A percentile compares a stretch with the other conserved stretches of the same genome.
Evolutionary conservation across 306 rosid species (phyloP).

Genomic region (Echinosophora koreensis): DNA sequence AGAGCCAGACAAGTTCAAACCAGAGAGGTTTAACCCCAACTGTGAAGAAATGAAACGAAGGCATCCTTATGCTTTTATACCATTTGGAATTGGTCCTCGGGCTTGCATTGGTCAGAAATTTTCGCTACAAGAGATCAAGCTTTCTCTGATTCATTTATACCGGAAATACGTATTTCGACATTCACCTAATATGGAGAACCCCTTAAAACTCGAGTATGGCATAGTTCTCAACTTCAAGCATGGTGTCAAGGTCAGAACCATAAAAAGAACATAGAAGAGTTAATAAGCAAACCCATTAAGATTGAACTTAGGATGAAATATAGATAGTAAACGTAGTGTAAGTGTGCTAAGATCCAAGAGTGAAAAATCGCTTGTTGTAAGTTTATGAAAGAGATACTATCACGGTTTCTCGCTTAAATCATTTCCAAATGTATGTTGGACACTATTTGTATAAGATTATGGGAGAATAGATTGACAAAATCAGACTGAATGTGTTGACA

Average conservation of each 20-base stretch:
- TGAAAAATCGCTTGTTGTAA: neutral
- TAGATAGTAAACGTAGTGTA: neutral
- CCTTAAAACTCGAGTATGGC: slow-evolving; percentile 85
- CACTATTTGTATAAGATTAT: neutral
- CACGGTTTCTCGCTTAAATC: neutral
- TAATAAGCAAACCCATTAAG: neutral
- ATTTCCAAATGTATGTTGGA: neutral
- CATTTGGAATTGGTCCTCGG: slow-evolving; percentile 94
- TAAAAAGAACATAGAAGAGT: slow-evolving; percentile 49
- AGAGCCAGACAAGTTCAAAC: slow-evolving; percentile 92
- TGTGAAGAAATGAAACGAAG: slow-evolving; percentile 79
- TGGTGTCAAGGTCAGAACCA: slow-evolving; percentile 76
- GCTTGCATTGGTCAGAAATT: slow-evolving; percentile 92
- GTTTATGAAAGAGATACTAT: neutral
- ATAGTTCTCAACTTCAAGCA: slow-evolving; percentile 88
- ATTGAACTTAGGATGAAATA: slow-evolving; percentile 4
- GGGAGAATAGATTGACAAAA: neutral
- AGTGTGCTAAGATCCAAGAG: slow-evolving; percentile 2
- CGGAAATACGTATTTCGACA: slow-evolving; percentile 76
- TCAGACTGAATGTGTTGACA: slow-evolving; percentile 4
- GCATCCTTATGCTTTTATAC: slow-evolving; percentile 87
- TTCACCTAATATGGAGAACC: slow-evolving; percentile 84
- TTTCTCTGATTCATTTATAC: slow-evolving; percentile 82
- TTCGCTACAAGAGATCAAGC: slow-evolving; percentile 83
- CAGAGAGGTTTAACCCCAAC: slow-evolving; percentile 88